Evolutionary conservation across 2,329 filamentous ascomycete genomes (phyloP), one percentile per base, ranked within the genome.

Genomic region (Pleoardoris graminearum): DNA sequence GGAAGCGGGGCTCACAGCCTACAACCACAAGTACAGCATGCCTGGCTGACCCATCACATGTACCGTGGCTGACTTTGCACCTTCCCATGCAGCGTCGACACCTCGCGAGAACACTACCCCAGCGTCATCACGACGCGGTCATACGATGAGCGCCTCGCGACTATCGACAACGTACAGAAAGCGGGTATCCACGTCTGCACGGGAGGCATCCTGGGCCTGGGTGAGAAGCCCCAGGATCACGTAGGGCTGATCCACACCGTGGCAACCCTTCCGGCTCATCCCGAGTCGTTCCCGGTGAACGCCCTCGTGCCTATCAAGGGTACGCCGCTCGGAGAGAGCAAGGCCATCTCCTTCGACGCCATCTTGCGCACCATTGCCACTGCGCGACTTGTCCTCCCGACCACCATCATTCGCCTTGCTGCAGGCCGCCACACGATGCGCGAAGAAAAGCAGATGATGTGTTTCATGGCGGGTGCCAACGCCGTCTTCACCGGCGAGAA

Each of bases 21-120:
- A 96, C 76, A 96, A 96, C 76, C 91, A 96, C 80, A 96, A 96
- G n/a, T n/a, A n/a, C n/a, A n/a, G n/a, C n/a, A n/a, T n/a, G n/a
- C n/a, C n/a, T n/a, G n/a, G n/a, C n/a, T n/a, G n/a, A n/a, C n/a
- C n/a, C n/a, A n/a, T n/a, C n/a, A n/a, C n/a, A n/a, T n/a, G n/a
- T n/a, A n/a, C n/a, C n/a, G n/a, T n/a, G n/a, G n/a, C n/a, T n/a
- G n/a, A n/a, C n/a, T n/a, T n/a, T n/a, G n/a, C n/a, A n/a, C n/a
- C n/a, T n/a, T n/a, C n/a, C n/a, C n/a, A n/a, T n/a, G 96, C 80
- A 96, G 96, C 70, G 82, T 96, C 59, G 91, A 96, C 75, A 96
- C 91, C 1, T 91, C 87, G 50, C 83, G 91, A 61, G 91, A 96
- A 76, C 91, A 91, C 74, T 96, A 96, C 69, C 90, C 91, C 0